A percentile compares a stretch with the other conserved stretches of the same genome.
phyloP scores from a whole-genome alignment of 2,329 filamentous ascomycete species.

The Stagonosporopsis chrysanthemi region DNA sequence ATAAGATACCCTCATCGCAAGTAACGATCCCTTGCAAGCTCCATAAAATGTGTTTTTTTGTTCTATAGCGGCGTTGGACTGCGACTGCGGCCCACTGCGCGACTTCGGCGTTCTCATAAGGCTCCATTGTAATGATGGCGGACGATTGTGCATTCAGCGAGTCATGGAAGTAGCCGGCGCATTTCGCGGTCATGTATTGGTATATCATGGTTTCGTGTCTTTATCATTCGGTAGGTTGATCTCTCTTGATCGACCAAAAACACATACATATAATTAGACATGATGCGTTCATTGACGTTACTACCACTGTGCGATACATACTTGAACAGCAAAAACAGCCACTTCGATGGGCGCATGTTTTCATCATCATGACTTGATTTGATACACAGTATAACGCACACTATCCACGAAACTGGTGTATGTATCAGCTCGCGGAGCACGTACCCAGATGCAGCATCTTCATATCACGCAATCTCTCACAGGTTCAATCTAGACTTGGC shows the following conservation, averaged over 20 bases:
- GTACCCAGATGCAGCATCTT: conserved; percentile 10
- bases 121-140: conserved; percentile 10
- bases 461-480: conserved; percentile 13
- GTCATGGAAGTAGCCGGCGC: conserved; percentile 7
- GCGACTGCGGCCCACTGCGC: neutral
- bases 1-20: conserved; percentile 18
- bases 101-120: conserved; percentile 9
- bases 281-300: no score
- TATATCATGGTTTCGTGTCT: conserved; percentile 8
- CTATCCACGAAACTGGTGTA: conserved; percentile 1
- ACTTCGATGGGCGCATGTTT: neutral
- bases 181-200: conserved; percentile 6
- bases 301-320: no score
- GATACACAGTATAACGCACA: no score
- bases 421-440: conserved; percentile 9
- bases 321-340: conserved; percentile 4
- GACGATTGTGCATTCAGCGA: conserved; percentile 17
- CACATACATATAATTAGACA: conserved; percentile 13
- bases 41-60: conserved; percentile 5
- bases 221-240: conserved; percentile 16
- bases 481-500: conserved; percentile 10
- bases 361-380: conserved; percentile 4
- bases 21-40: conserved; percentile 14
- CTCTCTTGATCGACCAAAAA: conserved; percentile 10
- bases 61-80: conserved; percentile 6